A percentile compares a stretch with the other conserved stretches of the same genome.
These are phyloP conservation scores for Boletus vinaceobasis DNA, from an alignment of 768 basidiomycete species.

Conservation along the genomic window DNA sequence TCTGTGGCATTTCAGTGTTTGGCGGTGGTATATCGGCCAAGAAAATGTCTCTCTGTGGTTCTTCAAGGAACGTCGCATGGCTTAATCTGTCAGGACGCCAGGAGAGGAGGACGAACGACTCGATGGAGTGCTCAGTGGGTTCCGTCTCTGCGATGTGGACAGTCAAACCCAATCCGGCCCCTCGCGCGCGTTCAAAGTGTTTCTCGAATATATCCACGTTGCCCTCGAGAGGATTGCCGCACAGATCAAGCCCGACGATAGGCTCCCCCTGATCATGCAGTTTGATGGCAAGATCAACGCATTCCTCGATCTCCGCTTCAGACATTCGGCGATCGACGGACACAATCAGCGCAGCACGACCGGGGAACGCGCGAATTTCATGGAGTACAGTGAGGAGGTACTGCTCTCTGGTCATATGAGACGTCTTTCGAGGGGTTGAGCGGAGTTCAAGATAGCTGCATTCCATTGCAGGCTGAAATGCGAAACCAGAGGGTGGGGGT, in stretches of 20 bases:
- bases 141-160: conserved; percentile 86
- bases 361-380: conserved; percentile 57
- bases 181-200: conserved; percentile 52
- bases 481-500: conserved; percentile 28
- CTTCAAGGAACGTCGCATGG: conserved; percentile 77
- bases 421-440: conserved; percentile 65
- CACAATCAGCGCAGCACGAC: conserved; percentile 60
- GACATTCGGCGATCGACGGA: conserved; percentile 76
- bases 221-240: conserved; percentile 68
- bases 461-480: conserved; percentile 39
- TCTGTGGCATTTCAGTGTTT: conserved; percentile 12
- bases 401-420: conserved; percentile 50
- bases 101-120: conserved; percentile 59
- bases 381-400: conserved; percentile 68
- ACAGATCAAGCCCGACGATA: conserved; percentile 77
- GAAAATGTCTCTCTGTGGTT: conserved; percentile 51
- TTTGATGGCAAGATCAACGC: conserved; percentile 51
- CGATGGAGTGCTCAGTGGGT: conserved; percentile 46
- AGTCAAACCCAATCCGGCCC: conserved; percentile 66
- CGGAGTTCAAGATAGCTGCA: conserved; percentile 80
- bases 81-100: conserved; percentile 67
- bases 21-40: conserved; percentile 30
- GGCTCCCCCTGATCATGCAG: conserved; percentile 56
- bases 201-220: conserved; percentile 49
- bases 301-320: conserved; percentile 46